Evolutionary conservation across 192 early-diverging fungal species (phyloP), one percentile per base, ranked within the genome.

Genomic region (Coemansia sp.): DNA sequence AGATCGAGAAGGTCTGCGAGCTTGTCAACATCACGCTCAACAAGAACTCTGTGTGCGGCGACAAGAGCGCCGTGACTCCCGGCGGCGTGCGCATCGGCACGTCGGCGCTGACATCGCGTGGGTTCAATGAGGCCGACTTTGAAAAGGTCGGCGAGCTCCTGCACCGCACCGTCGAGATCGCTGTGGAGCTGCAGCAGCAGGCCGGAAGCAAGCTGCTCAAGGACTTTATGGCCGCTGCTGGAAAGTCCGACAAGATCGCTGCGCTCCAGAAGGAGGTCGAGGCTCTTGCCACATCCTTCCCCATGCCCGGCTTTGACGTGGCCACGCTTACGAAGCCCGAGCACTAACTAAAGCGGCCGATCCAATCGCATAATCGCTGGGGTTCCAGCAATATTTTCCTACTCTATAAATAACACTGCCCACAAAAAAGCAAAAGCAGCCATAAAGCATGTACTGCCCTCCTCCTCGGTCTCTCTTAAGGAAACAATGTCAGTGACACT

Each of bases 1-100:
- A 99, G 87, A 88, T 98, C 74, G 98, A 99, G 85, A 96, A 94
- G 84, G 91, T 99, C 58, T 98, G 98, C 84, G 98, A 99, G 74
- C 86, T 91, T 74, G 92, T 88, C 62, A 89, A 90, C 85, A 99
- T 99, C 72, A 99, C 98, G 23, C 74, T 99, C 54, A 99, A 99
- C 88, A 99, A 99, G 87, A 99, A 99, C 89, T 90, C 95, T 50
- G 91, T 99, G 57, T 92, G 89, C 72, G 98, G 98, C 63, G 98
- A 99, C 82, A 86, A 86, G 57, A 93, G 89, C 62, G 96, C 96
- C 37, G 87, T 98, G 22, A 90, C 92, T 44, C 98, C 98, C 65
- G 98, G 98, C 61, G 98, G 98, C 83, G 92, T 96, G 54, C 95
- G 98, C 82, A 82, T 99, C 38, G 96, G 96, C 65, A 84, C 93